Base-by-base conservation (phyloP, 75 land plant genomes). In the Sequoiadendron giganteum region DNA sequence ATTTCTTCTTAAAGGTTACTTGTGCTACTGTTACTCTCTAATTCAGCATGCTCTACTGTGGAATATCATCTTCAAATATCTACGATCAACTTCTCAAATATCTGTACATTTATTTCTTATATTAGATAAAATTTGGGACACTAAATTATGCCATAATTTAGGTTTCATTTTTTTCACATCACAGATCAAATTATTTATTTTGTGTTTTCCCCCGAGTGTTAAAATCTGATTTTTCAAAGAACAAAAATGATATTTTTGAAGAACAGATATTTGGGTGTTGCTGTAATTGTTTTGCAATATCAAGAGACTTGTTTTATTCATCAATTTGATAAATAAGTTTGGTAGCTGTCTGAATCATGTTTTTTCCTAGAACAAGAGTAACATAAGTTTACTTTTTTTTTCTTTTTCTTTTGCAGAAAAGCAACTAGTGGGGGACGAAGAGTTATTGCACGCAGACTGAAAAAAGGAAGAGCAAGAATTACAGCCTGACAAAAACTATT, bases 381-480 rank as follows among this genome's bases (percentile, higher is more conserved):
- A 73, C 16, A 73, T 0, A 73, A 73, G 10, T 32, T 13, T 11
- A n/a, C 28, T 25, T 32, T 11, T 73, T 73, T 75, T 42, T n/a
- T n/a, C n/a, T 7, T 48, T 48, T 48, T 84, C 48, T 19, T 19
- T 43, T 73, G 84, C 95, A 96, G 98, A 48, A 96, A 96, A 87
- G 92, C 92, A 84, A 96, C 98, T 21, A 89, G 87, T 65, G 98
- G 98, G 58, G 98, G 98, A 9, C 86, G 94, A 38, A 93, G 86
- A 88, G 98, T 96, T 38, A 89, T 96, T 88, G 93, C 93, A 55
- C 92, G 98, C 61, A 91, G 96, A 85, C 81, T 96, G 19, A 96
- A 94, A 32, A 96, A 96, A 89, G 98, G 98, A 25, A 30, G 77
- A 73, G 77, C 77, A 73, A 73, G 77, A 73, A 30, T 73, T 34